phyloP scores from a whole-genome alignment of 2,329 filamentous ascomycete genomes.

The Lachnellula subtilissima region DNA sequence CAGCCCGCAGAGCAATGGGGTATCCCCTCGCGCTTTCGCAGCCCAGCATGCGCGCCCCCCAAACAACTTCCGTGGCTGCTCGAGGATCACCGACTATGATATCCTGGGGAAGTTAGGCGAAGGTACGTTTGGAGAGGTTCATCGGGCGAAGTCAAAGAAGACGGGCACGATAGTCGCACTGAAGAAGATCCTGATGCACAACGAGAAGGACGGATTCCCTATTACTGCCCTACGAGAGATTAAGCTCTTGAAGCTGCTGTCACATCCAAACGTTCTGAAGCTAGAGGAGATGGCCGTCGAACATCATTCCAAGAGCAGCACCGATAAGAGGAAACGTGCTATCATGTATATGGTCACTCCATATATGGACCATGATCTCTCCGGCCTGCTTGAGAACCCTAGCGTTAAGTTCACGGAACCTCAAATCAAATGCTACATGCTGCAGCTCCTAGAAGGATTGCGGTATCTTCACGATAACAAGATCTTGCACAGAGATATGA shows the following conservation, averaged over 20 bases:
- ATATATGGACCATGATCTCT: conserved; percentile 99
- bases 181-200: conserved; percentile 99
- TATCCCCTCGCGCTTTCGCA: conserved; percentile 53
- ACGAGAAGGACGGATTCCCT: conserved; percentile 99
- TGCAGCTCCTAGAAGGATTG: conserved; percentile 85
- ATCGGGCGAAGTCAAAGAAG: conserved; percentile 75
- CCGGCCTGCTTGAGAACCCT: conserved; percentile 91
- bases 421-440: conserved; percentile 97
- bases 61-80: conserved; percentile 75
- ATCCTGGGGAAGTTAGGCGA: conserved; percentile 82
- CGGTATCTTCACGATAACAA: conserved; percentile 84
- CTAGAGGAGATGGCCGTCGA: conserved; percentile 97
- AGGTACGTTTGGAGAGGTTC: conserved; percentile 96
- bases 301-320: conserved; percentile 45
- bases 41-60: conserved; percentile 45
- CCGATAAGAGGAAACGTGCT: conserved; percentile 72
- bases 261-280: conserved; percentile 79
- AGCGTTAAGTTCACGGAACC: conserved; percentile 79
- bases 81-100: conserved; percentile 75
- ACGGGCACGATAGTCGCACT: conserved; percentile 75
- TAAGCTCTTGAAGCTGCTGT: conserved; percentile 93
- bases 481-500: conserved; percentile 97
- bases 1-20: conserved; percentile 25
- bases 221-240: conserved; percentile 97
- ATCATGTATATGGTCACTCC: conserved; percentile 99